Base-by-base conservation (phyloP, 2,329 filamentous ascomycete genomes). In the Aspergillus calidoustus region DNA sequence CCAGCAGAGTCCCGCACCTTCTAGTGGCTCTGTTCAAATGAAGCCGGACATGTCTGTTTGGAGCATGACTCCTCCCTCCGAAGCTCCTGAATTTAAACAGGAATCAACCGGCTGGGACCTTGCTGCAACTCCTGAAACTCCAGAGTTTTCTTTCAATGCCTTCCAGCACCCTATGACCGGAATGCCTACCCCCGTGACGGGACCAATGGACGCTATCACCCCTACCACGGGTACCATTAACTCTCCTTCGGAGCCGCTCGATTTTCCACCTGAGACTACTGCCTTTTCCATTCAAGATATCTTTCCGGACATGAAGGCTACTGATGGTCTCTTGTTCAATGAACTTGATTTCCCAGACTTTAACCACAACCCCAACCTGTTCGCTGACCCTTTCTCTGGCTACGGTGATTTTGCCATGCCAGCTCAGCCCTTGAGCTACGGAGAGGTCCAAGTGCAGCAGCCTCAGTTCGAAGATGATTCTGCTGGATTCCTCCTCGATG, bases 381-480 rank as follows among this genome's bases (percentile, higher is more conserved):
- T 61, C 46, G 58, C 54, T 46, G 59, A 61, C 23, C 57, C 30
- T 34, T 38, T 49, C 38, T 46, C 56, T 22, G 53, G 53, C 44
- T 61, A 58, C 34, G 49, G 30, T 47, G 59, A 61, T 41, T 52
- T 61, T 15, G 38, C 22, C 52, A 54, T 61, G n/a, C 59, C 53
- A 19, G 15, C 59, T 15, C 59, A 61, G 44, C 48, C 38, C 6
- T 31, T 61, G 38, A 54, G 54, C 34, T 61, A 58, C 22, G 54
- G 49, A 44, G 59, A 61, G 9, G 9, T 58, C 3, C 55, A 49
- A 15, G 34, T 41, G 30, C 54, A 57, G 31, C 54, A 57, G 43
- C 59, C 59, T 54, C 54, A 57, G n/a, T 61, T 54, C 30, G 54
- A 58, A 28, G 59, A 57, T 25, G 50, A 61, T 49, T 61, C 59